Percentiles rank a stretch among this genome's conserved stretches.
Conservation (phyloP, 805 yeast species). For the Monosporozyma aerobia region DNA sequence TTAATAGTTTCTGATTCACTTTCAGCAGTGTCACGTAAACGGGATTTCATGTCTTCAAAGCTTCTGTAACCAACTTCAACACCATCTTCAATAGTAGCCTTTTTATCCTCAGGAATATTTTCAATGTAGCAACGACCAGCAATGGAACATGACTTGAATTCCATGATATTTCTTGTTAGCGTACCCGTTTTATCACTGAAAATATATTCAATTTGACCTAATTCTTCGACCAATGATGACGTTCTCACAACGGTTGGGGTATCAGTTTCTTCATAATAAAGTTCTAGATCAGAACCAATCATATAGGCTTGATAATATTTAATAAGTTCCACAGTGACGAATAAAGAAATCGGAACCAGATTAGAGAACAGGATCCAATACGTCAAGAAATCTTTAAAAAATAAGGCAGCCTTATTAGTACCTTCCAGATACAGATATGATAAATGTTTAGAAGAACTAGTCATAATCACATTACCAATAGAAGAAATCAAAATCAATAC, state of each 20-base stretch:
- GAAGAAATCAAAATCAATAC: slow-evolving; percentile 72
- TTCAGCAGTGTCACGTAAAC: slow-evolving; percentile 35
- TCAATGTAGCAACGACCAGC: slow-evolving; percentile 86
- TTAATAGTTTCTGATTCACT: slow-evolving; percentile 46
- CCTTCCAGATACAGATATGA: slow-evolving; percentile 62
- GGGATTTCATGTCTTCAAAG: slow-evolving; percentile 51
- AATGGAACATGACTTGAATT: slow-evolving; percentile 84
- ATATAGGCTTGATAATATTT: slow-evolving; percentile 91
- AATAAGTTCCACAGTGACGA: slow-evolving; percentile 92
- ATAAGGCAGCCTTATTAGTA: slow-evolving; percentile 56
- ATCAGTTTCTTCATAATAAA: slow-evolving; percentile 79
- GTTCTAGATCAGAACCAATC: slow-evolving; percentile 89
- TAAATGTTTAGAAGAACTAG: slow-evolving; percentile 42
- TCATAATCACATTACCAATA: slow-evolving; percentile 74
- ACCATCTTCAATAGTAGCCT: slow-evolving; percentile 66
- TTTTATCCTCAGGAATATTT: slow-evolving; percentile 84
- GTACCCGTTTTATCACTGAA: slow-evolving; percentile 98
- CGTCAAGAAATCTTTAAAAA: slow-evolving; percentile 81
- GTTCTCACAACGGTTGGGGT: slow-evolving; percentile 95
- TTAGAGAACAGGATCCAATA: slow-evolving; percentile 96
- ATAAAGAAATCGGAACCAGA: slow-evolving; percentile 92
- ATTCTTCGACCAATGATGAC: slow-evolving; percentile 89
- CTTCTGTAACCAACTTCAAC: slow-evolving; percentile 70
- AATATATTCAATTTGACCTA: slow-evolving; percentile 93
- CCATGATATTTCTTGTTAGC: slow-evolving; percentile 92